Percentiles rank a stretch among this genome's conserved stretches.
Evolutionary conservation across 352 stramenopile species (phyloP).

Genomic region (Pythium inflatum): DNA sequence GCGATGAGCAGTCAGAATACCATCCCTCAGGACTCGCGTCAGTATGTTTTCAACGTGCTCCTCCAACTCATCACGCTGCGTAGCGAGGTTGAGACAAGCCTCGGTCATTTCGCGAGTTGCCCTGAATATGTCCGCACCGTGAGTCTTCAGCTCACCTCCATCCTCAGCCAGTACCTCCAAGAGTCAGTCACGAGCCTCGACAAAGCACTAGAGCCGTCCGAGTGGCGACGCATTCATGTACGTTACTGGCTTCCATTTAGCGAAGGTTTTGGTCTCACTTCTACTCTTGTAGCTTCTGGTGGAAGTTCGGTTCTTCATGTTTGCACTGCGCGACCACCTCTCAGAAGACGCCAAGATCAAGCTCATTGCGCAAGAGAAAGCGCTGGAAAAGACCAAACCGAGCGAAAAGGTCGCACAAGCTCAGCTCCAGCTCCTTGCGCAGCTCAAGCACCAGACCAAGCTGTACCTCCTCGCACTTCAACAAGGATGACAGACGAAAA

Average conservation of each 20-base stretch:
- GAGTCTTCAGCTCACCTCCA: constrained; percentile 55
- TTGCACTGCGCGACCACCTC: constrained; percentile 59
- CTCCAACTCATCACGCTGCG: constrained; percentile 75
- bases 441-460: constrained; percentile 85
- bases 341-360: constrained; percentile 55
- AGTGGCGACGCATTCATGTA: constrained; percentile 75
- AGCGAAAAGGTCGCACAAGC: constrained; percentile 45
- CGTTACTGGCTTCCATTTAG: too few species aligned
- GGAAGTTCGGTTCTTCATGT: constrained; percentile 75
- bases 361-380: constrained; percentile 55
- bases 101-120: constrained; percentile 62
- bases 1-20: constrained; percentile 24
- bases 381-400: constrained; percentile 41
- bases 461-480: constrained; percentile 74
- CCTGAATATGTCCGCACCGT: constrained; percentile 58
- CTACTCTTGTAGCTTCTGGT: constrained; percentile 54
- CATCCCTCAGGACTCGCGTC: constrained; percentile 58
- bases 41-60: constrained; percentile 85
- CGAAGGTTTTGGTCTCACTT: background rate
- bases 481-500: constrained; percentile 26
- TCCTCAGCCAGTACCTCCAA: constrained; percentile 52
- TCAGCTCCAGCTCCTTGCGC: constrained; percentile 56
- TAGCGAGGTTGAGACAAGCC: constrained; percentile 69
- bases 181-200: constrained; percentile 41
- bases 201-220: constrained; percentile 18